Evolutionary conservation across 257 asterid species (phyloP).

Genomic region (Lycium ferocissimum): DNA sequence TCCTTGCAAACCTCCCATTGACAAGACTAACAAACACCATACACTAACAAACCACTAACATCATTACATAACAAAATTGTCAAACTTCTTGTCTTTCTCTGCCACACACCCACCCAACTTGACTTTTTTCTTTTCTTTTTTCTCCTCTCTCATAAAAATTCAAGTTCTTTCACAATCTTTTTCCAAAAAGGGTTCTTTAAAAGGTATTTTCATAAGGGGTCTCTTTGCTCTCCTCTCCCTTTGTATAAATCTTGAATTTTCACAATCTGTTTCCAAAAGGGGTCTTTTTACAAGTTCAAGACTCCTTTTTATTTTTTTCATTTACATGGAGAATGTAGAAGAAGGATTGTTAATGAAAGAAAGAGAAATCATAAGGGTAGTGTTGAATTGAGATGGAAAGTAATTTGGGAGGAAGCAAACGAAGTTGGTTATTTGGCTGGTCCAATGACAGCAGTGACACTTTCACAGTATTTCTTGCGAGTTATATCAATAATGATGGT

Average conservation of each 20-base stretch:
- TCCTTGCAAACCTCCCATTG: too few relatives aligned
- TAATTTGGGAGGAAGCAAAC: background rate
- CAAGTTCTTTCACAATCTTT: background rate
- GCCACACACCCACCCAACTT: too few relatives aligned
- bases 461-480: slow-evolving; percentile 2
- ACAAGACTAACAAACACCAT: too few relatives aligned
- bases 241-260: too few relatives aligned
- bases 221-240: too few relatives aligned
- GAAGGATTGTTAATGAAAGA: background rate
- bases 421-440: background rate
- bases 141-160: background rate
- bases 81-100: too few relatives aligned
- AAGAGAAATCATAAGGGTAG: background rate
- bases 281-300: background rate
- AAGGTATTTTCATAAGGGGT: too few relatives aligned
- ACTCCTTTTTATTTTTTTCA: background rate
- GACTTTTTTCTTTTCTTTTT: too few relatives aligned
- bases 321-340: too few relatives aligned
- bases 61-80: too few relatives aligned
- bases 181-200: background rate
- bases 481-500: slow-evolving; percentile 22
- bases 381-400: background rate
- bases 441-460: slow-evolving; percentile 8
- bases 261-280: too few relatives aligned
- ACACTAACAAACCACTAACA: too few relatives aligned